These are phyloP conservation scores for Paraphaeosphaeria sporulosa DNA, from an alignment of 2,329 filamentous ascomycete species.

Conservation along the genomic window DNA sequence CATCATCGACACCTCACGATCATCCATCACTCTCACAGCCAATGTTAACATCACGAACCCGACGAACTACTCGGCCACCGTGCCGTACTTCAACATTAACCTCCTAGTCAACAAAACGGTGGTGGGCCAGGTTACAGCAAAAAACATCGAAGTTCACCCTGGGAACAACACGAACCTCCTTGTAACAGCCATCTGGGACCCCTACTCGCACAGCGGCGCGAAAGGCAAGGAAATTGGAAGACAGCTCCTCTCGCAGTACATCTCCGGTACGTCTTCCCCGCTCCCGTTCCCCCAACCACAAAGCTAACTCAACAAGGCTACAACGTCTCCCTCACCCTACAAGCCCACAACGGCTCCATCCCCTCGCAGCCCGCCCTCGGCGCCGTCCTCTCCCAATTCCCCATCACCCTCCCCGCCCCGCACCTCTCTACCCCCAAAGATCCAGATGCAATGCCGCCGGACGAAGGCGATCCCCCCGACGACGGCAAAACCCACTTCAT, in stretches of 20 bases:
- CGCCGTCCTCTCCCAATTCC: conserved; percentile 73
- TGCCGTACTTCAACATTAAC: conserved; percentile 83
- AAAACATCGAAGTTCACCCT: conserved; percentile 67
- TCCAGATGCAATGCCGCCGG: conserved; percentile 42
- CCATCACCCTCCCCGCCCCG: conserved; percentile 76
- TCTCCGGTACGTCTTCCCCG: conserved; percentile 69
- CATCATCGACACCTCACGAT: conserved; percentile 75
- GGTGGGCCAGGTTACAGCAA: conserved; percentile 76
- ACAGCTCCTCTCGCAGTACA: conserved; percentile 81
- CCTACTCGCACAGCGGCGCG: conserved; percentile 67
- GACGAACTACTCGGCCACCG: conserved; percentile 79
- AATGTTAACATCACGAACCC: conserved; percentile 88
- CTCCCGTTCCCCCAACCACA: neutral
- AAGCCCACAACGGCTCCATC: conserved; percentile 74
- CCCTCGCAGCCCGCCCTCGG: conserved; percentile 77
- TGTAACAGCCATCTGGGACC: conserved; percentile 78
- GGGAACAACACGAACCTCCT: conserved; percentile 76
- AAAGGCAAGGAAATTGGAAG: conserved; percentile 68
- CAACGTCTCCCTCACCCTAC: conserved; percentile 81
- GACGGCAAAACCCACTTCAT: conserved; percentile 73
- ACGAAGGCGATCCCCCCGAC: conserved; percentile 42
- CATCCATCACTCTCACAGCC: conserved; percentile 75
- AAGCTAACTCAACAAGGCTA: conserved; percentile 58
- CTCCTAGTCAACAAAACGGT: conserved; percentile 75
- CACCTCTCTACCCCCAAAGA: conserved; percentile 64